Evolutionary conservation across 768 basidiomycete genomes (phyloP).

Genomic region (Russula virescens): DNA sequence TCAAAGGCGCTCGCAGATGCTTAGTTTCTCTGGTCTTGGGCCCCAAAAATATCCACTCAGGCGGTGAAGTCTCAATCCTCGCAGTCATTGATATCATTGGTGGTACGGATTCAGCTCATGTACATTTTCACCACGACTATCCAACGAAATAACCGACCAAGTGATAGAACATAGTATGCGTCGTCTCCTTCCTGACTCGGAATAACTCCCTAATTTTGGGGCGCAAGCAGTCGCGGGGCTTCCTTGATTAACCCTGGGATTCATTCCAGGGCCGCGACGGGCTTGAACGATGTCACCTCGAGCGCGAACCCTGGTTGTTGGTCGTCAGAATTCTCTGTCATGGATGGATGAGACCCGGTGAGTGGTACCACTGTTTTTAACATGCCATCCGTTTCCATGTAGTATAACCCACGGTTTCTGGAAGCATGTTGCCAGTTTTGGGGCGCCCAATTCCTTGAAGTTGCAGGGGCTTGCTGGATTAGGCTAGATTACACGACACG

Average conservation of each 20-base stretch:
- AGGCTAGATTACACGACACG: background rate
- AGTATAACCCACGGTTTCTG: background rate
- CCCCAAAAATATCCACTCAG: conserved; percentile 40
- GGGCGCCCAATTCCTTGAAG: conserved; percentile 31
- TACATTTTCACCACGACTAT: conserved; percentile 1
- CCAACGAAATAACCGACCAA: too few relatives aligned
- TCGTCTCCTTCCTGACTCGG: conserved; percentile 32
- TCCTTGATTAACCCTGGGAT: conserved; percentile 37
- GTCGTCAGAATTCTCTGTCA: conserved; percentile 38
- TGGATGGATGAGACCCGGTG: conserved; percentile 22
- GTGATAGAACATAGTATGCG: too few relatives aligned
- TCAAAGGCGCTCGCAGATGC: background rate
- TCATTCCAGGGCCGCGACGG: conserved; percentile 27
- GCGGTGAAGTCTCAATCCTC: conserved; percentile 45
- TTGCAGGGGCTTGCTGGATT: conserved; percentile 1
- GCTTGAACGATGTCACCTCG: conserved; percentile 46
- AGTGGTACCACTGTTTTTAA: background rate
- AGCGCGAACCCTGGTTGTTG: conserved; percentile 62
- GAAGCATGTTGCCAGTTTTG: conserved; percentile 28
- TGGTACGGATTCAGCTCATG: conserved; percentile 28
- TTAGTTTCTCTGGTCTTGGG: conserved; percentile 29
- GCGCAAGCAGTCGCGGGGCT: conserved; percentile 33
- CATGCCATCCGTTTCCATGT: background rate
- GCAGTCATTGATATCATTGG: too few relatives aligned
- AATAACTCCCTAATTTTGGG: conserved; percentile 32